Evolutionary conservation across 1,284 basidiomycete species (phyloP).

Genomic region (Veloboletus limbatus): DNA sequence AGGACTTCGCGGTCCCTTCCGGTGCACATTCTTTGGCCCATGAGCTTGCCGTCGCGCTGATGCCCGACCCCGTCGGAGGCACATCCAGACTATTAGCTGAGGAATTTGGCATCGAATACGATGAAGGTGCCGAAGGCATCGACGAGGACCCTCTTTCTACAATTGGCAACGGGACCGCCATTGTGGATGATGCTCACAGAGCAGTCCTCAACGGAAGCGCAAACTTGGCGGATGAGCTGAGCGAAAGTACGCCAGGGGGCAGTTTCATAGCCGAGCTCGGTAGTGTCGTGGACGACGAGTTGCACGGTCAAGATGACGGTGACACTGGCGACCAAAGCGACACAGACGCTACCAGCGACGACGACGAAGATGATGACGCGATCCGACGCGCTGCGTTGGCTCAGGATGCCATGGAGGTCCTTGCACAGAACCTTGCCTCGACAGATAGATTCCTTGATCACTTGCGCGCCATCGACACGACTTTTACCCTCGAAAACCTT

Average conservation of each 20-base stretch:
- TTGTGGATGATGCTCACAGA: conserved; percentile 21
- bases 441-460: conserved; percentile 74
- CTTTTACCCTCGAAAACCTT: conserved; percentile 59
- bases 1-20: conserved; percentile 30
- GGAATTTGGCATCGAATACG: conserved; percentile 83
- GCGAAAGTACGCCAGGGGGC: conserved; percentile 19
- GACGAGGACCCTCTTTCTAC: conserved; percentile 36
- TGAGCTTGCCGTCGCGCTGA: conserved; percentile 76
- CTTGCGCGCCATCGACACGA: conserved; percentile 61
- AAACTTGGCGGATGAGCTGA: conserved; percentile 29
- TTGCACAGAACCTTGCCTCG: conserved; percentile 69
- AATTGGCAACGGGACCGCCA: conserved; percentile 12
- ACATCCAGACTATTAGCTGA: conserved; percentile 74
- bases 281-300: conserved; percentile 20
- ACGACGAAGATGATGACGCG: conserved; percentile 32
- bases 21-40: conserved; percentile 68
- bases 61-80: conserved; percentile 69
- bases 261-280: conserved; percentile 30
- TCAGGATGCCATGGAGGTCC: conserved; percentile 66
- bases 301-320: conserved; percentile 13
- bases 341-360: conserved; percentile 20
- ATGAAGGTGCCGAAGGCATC: conserved; percentile 79
- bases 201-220: conserved; percentile 12
- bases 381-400: conserved; percentile 34
- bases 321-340: conserved; percentile 12